Evolutionary conservation across 768 basidiomycete species (phyloP).

Genomic region (Clavulina sp.): DNA sequence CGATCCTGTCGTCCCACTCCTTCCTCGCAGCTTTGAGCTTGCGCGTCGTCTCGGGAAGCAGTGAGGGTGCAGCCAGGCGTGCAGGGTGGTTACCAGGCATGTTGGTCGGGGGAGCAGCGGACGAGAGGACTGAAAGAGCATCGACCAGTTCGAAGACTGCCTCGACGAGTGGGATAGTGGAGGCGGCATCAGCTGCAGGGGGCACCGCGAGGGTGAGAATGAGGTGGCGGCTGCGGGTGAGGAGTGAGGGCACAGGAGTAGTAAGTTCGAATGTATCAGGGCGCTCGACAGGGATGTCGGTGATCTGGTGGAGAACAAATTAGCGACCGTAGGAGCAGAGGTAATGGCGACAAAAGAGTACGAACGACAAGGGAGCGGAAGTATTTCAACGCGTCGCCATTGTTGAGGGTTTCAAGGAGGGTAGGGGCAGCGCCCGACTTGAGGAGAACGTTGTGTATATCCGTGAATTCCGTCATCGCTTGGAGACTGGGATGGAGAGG

Average conservation of each 20-base stretch:
- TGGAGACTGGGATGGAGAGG: slow-evolving; percentile 42
- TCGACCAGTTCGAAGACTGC: neutral
- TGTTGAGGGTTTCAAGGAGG: slow-evolving; percentile 39
- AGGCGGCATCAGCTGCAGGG: neutral
- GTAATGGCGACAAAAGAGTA: slow-evolving; percentile 10
- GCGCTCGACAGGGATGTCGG: slow-evolving; percentile 67
- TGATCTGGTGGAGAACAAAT: slow-evolving; percentile 31
- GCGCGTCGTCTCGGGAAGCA: neutral
- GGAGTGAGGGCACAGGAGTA: neutral
- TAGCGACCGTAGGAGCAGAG: neutral
- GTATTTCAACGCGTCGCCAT: slow-evolving; percentile 48
- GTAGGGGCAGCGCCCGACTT: slow-evolving; percentile 34
- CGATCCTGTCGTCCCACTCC: neutral
- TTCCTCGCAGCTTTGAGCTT: neutral
- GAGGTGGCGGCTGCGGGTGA: neutral
- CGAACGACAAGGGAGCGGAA: slow-evolving; percentile 74
- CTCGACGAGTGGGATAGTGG: neutral
- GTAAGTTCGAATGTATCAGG: slow-evolving; percentile 22
- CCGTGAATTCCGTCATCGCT: slow-evolving; percentile 80
- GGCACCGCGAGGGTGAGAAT: neutral
- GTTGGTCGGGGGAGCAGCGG: neutral
- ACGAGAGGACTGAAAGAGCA: neutral
- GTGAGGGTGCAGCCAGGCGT: neutral
- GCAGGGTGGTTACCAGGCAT: slow-evolving; percentile 1
- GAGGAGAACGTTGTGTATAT: slow-evolving; percentile 62